Conservation (phyloP, 305 asterid genomes). For the Salvia sclarea region DNA sequence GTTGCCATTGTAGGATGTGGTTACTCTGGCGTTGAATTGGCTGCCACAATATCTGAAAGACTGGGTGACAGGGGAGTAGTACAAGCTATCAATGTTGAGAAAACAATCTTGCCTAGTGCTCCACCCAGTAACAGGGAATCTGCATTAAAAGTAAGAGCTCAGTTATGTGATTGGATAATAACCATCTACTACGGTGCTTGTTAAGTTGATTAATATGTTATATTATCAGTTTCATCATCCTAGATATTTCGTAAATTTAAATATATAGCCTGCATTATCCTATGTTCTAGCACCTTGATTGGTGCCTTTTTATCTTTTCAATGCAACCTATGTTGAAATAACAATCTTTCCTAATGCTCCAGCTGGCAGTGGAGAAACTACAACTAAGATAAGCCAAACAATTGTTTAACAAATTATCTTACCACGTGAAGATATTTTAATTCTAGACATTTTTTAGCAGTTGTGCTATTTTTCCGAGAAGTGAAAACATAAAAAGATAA, state of each 20-base stretch:
- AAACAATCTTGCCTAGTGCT: conserved; percentile 72
- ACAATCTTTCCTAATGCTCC: not conserved
- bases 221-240: not conserved
- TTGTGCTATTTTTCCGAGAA: no score
- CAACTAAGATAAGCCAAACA: not conserved
- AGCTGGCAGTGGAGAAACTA: not conserved
- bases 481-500: not conserved
- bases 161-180: conserved; percentile 5
- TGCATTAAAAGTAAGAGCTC: conserved; percentile 76
- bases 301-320: conserved; percentile 11
- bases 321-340: not conserved
- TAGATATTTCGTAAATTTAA: not conserved
- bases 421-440: not conserved
- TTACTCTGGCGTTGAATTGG: conserved; percentile 89
- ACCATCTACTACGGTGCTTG: not conserved
- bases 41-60: conserved; percentile 92
- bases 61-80: conserved; percentile 69
- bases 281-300: conserved; percentile 1
- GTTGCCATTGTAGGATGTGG: conserved; percentile 97
- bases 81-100: conserved; percentile 78
- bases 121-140: conserved; percentile 87
- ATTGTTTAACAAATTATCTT: not conserved
- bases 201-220: conserved; percentile 6
- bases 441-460: not conserved
- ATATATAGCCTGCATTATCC: not conserved